Percentiles rank a stretch among this genome's conserved stretches.
Evolutionary conservation across 208 protist genomes (phyloP).

Genomic region (Leishmania braziliensis): DNA sequence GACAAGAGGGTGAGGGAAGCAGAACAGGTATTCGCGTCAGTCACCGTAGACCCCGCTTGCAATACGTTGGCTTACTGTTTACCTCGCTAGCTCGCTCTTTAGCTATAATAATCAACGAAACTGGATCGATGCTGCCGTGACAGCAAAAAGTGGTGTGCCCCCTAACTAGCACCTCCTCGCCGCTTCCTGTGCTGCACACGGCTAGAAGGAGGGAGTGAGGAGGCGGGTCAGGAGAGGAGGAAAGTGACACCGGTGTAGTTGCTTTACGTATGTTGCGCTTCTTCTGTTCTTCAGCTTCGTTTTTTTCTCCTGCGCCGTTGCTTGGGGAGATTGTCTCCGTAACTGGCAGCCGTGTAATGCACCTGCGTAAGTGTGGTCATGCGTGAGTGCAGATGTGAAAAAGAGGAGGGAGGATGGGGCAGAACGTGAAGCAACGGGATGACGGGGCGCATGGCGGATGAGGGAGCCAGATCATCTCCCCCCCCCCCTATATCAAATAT

Average conservation of each 20-base stretch:
- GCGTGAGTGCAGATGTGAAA: not conserved
- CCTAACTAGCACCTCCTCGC: not conserved
- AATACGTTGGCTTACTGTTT: not conserved
- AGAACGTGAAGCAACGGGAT: not conserved
- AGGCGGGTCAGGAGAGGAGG: not conserved
- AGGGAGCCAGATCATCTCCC: not conserved
- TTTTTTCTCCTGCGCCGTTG: not conserved
- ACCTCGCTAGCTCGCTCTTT: not conserved
- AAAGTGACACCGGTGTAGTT: not conserved
- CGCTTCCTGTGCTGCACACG: not conserved
- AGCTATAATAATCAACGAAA: not conserved
- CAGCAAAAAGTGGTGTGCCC: not conserved
- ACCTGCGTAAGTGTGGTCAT: no score
- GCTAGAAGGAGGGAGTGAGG: not conserved
- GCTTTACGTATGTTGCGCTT: no score
- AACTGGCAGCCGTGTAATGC: not conserved
- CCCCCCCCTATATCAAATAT: not conserved
- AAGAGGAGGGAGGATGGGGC: not conserved
- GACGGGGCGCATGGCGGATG: not conserved
- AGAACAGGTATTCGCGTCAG: not conserved
- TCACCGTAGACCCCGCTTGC: not conserved
- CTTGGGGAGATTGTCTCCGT: not conserved
- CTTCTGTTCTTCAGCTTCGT: no score
- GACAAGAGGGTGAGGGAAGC: not conserved
- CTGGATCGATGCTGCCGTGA: not conserved